Evolutionary conservation across 805 yeast species (phyloP), one percentile per base, ranked within the genome.

Genomic region (Cyberlindnera bimundalis): DNA sequence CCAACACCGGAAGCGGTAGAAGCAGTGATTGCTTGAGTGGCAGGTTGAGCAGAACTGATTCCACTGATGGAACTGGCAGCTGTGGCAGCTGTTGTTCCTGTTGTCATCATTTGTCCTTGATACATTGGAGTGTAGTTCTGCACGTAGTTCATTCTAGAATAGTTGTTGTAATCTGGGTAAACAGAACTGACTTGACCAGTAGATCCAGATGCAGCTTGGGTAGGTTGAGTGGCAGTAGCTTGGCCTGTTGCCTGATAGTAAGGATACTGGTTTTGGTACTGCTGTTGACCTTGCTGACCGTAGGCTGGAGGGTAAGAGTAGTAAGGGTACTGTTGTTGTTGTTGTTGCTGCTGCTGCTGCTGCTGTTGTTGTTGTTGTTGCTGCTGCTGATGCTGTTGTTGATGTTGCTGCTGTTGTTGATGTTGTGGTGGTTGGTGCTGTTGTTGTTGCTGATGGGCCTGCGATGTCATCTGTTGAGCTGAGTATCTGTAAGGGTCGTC

Each of bases 141-240:
- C n/a, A 40, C 52, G 33, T 55, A 55, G 29, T 46, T 46, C 33
- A 47, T 40, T 47, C 59, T 50, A n/a, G 53, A 48, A 35, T 51
- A 52, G 40, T 44, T 50, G 19, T 48, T 43, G 38, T 53, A 54
- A 45, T 51, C 52, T 11, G 54, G 45, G 29, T 54, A 54, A 6
- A 36, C 45, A 13, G 46, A n/a, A 21, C 32, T 33, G 20, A 39
- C 15, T 29, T 42, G 47, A 9, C 35, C 37, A 3, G 38, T 13
- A 23, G 25, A 27, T 9, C 30, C 27, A 24, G 41, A n/a, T 9
- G 26, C 33, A 19, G 39, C 14, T 11, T 42, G 37, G 12, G 46
- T 20, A 18, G 39, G 27, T n/a, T 28, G n/a, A n/a, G n/a, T 40
- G 14, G 33, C 34, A 11, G 24, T 10, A 21, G 40, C 29, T 21